Conservation (phyloP, 768 basidiomycete species). For the Gyrodon lividus region DNA sequence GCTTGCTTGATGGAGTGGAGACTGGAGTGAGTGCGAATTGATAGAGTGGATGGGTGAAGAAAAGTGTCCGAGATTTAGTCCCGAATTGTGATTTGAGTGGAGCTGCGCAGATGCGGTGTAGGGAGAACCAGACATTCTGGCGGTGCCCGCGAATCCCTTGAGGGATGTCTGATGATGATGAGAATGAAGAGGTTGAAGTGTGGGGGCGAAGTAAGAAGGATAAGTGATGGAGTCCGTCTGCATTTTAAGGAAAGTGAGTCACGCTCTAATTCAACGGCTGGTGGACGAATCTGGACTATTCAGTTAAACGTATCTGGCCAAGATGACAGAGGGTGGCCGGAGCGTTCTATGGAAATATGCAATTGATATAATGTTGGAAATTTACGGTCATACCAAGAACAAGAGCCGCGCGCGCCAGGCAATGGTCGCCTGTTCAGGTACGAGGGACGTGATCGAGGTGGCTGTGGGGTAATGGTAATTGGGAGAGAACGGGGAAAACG, state of each 20-base stretch:
- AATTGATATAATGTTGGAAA: conserved; percentile 35
- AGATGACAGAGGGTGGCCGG: conserved; percentile 26
- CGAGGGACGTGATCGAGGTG: conserved; percentile 32
- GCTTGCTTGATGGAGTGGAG: conserved; percentile 14
- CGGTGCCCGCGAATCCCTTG: conserved; percentile 10
- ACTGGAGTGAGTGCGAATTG: conserved; percentile 17
- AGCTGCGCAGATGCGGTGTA: conserved; percentile 20
- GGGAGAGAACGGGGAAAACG: conserved; percentile 19
- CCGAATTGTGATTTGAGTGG: conserved; percentile 15
- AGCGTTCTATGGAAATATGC: conserved; percentile 34
- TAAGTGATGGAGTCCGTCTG: conserved; percentile 21
- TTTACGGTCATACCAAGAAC: conserved; percentile 33
- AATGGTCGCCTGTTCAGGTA: conserved; percentile 31
- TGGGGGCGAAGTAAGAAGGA: conserved; percentile 23
- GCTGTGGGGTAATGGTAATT: conserved; percentile 34
- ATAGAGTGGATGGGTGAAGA: conserved; percentile 13
- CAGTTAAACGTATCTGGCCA: conserved; percentile 22
- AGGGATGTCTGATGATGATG: conserved; percentile 1
- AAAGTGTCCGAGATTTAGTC: conserved; percentile 21
- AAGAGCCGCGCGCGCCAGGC: conserved; percentile 32
- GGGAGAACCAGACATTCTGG: conserved; percentile 25
- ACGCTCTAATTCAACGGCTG: conserved; percentile 8
- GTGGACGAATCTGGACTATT: conserved; percentile 13
- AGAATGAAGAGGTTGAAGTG: conserved; percentile 15
- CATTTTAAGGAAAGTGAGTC: conserved; percentile 29